phyloP scores from a whole-genome alignment of 257 asterid species.

The Galeopsis tetrahit region DNA sequence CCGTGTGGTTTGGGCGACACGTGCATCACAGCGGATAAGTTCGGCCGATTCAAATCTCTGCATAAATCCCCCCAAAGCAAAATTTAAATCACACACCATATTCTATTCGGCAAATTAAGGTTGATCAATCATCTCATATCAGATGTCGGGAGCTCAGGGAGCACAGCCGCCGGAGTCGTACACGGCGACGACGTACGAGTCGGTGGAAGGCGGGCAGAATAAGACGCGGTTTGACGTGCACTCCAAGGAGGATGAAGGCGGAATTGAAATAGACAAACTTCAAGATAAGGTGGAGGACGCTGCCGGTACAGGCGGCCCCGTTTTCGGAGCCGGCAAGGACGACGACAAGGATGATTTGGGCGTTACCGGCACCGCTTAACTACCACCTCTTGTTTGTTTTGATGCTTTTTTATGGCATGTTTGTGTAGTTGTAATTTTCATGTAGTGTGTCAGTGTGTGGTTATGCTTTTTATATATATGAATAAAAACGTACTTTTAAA shows the following conservation, averaged over 20 bases:
- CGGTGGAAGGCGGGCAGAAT: conserved; percentile 67
- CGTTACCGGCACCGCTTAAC: conserved; percentile 67
- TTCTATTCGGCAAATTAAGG: background rate
- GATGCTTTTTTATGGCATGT: background rate
- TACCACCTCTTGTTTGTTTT: too few species aligned
- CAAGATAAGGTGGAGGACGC: conserved; percentile 87
- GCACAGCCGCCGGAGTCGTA: conserved; percentile 78
- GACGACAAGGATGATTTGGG: conserved; percentile 71
- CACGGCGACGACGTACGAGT: conserved; percentile 76
- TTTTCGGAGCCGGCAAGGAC: conserved; percentile 76
- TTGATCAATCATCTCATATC: background rate
- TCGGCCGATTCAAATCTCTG: background rate
- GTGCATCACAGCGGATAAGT: conserved; percentile 29
- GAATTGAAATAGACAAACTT: conserved; percentile 59
- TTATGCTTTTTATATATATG: too few species aligned
- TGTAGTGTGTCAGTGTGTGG: background rate
- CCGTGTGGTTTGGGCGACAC: conserved; percentile 32
- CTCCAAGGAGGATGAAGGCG: conserved; percentile 80
- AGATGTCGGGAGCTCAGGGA: conserved; percentile 96
- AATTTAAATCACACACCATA: background rate
- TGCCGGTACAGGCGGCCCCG: conserved; percentile 81
- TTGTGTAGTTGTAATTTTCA: background rate
- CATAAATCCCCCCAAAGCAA: background rate
- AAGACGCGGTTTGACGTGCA: conserved; percentile 62
- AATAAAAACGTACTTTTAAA: too few species aligned